These are phyloP conservation scores for Exophiala oligosperma DNA, from an alignment of 2,329 filamentous ascomycete species.

Conservation along the genomic window DNA sequence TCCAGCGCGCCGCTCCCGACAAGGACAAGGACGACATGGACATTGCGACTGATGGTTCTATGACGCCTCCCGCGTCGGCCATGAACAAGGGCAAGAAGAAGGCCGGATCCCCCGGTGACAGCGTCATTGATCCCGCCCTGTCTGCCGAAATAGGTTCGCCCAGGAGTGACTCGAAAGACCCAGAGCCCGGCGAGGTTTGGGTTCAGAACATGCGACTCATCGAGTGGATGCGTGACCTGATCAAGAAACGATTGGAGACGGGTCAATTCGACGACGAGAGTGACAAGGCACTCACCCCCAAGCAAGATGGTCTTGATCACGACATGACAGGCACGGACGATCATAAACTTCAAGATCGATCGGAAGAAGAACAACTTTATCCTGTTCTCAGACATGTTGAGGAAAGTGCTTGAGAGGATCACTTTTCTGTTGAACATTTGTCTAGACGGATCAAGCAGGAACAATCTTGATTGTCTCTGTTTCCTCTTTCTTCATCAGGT, in stretches of 20 bases:
- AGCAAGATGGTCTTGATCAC: conserved; percentile 41
- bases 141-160: conserved; percentile 25
- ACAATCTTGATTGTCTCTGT: no score
- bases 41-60: conserved; percentile 29
- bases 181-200: conserved; percentile 48
- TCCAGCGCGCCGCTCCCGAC: conserved; percentile 55
- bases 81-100: conserved; percentile 25
- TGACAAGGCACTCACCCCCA: conserved; percentile 29
- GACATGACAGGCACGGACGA: conserved; percentile 44
- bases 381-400: conserved; percentile 29
- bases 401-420: conserved; percentile 16
- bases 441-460: no score
- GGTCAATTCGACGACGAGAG: conserved; percentile 47
- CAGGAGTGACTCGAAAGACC: conserved; percentile 33
- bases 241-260: conserved; percentile 55
- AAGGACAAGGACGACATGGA: conserved; percentile 41
- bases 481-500: no score
- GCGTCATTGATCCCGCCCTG: conserved; percentile 30
- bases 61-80: conserved; percentile 28
- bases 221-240: conserved; percentile 58
- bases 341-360: conserved; percentile 22
- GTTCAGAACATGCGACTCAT: conserved; percentile 66
- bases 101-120: conserved; percentile 21
- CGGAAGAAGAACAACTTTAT: conserved; percentile 30
- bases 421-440: background rate